These are phyloP conservation scores for Neurospora sp. DNA, from an alignment of 2,329 filamentous ascomycete genomes.

Conservation along the genomic window DNA sequence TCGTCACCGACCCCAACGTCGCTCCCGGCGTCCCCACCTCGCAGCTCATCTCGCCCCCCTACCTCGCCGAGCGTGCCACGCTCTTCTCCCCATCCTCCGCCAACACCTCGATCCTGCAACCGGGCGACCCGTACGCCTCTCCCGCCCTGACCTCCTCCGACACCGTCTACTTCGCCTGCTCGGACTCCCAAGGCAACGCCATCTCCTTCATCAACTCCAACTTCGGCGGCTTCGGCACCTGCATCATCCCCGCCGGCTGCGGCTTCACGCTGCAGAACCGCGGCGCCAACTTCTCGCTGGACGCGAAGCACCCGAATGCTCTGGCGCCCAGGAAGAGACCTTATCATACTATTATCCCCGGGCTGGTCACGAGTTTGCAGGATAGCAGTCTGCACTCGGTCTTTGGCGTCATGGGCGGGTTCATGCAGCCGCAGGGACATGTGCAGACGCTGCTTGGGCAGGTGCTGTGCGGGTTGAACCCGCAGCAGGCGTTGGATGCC, in stretches of 20 bases:
- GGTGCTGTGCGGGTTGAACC: conserved; percentile 68
- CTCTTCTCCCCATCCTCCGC: conserved; percentile 51
- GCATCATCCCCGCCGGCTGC: conserved; percentile 74
- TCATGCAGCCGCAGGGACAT: conserved; percentile 97
- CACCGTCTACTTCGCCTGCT: conserved; percentile 87
- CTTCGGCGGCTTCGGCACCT: conserved; percentile 80
- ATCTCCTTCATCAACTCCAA: conserved; percentile 97
- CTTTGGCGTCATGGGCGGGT: conserved; percentile 95
- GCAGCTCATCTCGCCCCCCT: conserved; percentile 60
- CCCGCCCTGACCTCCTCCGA: conserved; percentile 80
- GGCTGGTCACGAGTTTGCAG: conserved; percentile 67
- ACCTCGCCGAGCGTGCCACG: conserved; percentile 60
- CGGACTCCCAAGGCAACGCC: conserved; percentile 75
- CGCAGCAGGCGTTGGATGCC: conserved; percentile 83
- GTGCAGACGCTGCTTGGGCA: conserved; percentile 89
- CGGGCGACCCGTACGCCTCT: conserved; percentile 51
- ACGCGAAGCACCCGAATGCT: conserved; percentile 64
- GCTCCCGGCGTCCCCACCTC: conserved; percentile 54
- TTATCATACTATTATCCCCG: conserved; percentile 97
- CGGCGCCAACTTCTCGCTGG: conserved; percentile 74
- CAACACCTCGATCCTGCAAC: conserved; percentile 54
- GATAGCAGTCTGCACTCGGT: conserved; percentile 73
- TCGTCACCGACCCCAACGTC: conserved; percentile 72
- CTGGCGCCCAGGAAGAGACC: conserved; percentile 77
- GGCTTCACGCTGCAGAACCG: conserved; percentile 95